Evolutionary conservation across 306 rosid genomes (phyloP).

Genomic region (Trifolium dubium): DNA sequence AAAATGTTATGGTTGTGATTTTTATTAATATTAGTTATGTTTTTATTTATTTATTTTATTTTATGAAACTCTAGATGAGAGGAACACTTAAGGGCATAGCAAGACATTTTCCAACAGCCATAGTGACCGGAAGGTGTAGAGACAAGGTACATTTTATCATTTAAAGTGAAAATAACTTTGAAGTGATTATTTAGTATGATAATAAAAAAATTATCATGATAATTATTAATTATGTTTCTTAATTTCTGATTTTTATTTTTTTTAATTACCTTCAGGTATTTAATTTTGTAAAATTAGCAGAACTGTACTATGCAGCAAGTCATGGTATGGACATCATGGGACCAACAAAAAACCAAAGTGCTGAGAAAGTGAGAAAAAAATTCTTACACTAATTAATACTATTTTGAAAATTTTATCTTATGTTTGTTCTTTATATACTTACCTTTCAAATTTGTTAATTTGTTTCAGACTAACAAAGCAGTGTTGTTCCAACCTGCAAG

Average conservation of each 20-base stretch:
- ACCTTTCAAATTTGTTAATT: constrained; percentile 23
- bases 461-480: constrained; percentile 42
- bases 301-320: constrained; percentile 92
- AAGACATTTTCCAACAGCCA: constrained; percentile 83
- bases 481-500: constrained; percentile 80
- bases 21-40: not conserved
- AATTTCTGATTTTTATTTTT: not conserved
- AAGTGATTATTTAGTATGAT: not conserved
- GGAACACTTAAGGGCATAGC: constrained; percentile 71
- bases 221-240: not conserved
- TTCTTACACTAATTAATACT: not conserved
- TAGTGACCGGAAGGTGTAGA: constrained; percentile 83
- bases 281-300: constrained; percentile 72
- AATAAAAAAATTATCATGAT: not conserved
- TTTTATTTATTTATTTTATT: not conserved
- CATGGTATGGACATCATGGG: constrained; percentile 98
- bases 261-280: constrained; percentile 57
- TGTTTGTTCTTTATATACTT: constrained; percentile 15
- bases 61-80: constrained; percentile 69
- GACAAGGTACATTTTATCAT: constrained; percentile 72
- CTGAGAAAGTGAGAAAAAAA: constrained; percentile 57
- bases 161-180: not conserved
- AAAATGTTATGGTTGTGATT: not conserved
- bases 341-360: constrained; percentile 62
- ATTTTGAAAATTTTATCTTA: not conserved